Conservation (phyloP, 805 yeast genomes). For the Candida tallmaniae region DNA sequence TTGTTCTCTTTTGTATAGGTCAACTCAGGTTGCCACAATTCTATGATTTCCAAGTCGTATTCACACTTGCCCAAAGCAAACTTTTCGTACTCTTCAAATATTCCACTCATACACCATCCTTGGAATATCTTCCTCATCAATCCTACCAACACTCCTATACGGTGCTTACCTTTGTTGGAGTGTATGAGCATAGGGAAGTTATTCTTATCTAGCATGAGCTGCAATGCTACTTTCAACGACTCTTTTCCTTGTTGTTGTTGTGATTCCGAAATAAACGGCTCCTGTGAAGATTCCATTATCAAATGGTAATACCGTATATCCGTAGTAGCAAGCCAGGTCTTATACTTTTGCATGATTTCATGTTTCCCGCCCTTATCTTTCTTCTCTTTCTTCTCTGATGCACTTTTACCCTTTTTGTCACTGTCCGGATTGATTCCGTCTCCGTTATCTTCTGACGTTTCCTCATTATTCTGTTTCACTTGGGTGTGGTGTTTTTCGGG, state of each 20-base stretch:
- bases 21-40: slow-evolving; percentile 66
- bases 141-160: slow-evolving; percentile 93
- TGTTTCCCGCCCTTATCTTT: slow-evolving; percentile 49
- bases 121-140: slow-evolving; percentile 79
- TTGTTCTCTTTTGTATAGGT: slow-evolving; percentile 39
- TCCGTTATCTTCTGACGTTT: slow-evolving; percentile 22
- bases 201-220: slow-evolving; percentile 52
- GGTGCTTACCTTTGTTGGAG: slow-evolving; percentile 95
- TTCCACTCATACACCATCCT: slow-evolving; percentile 91
- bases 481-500: too few relatives aligned
- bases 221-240: slow-evolving; percentile 53
- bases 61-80: slow-evolving; percentile 94
- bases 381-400: slow-evolving; percentile 38
- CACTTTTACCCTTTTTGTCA: too few relatives aligned
- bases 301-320: slow-evolving; percentile 55
- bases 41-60: slow-evolving; percentile 85
- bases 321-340: slow-evolving; percentile 57
- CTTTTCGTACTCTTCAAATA: slow-evolving; percentile 88
- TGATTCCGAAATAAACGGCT: slow-evolving; percentile 62
- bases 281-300: slow-evolving; percentile 68
- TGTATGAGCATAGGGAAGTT: slow-evolving; percentile 88
- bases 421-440: slow-evolving; percentile 51
- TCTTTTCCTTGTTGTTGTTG: slow-evolving; percentile 31
- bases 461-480: slow-evolving; percentile 42
- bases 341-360: slow-evolving; percentile 51